Evolutionary conservation across 2,329 filamentous ascomycete genomes (phyloP).

Genomic region (Trichoderma citrinoviride): DNA sequence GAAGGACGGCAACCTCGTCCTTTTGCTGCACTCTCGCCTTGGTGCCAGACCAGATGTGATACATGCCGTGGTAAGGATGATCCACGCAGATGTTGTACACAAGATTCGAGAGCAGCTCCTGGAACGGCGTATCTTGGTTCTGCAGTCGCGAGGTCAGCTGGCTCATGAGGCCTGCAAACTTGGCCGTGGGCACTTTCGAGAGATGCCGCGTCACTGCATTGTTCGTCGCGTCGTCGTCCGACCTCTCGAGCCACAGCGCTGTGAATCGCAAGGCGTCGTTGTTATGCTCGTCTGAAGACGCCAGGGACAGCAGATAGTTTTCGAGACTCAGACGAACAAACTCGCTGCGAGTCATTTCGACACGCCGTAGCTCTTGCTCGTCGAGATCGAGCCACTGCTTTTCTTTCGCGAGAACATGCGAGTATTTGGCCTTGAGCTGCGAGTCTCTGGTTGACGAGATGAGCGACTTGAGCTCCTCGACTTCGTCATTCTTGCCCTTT

Average conservation of each 20-base stretch:
- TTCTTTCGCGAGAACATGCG: slow-evolving; percentile 66
- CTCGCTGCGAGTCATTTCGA: slow-evolving; percentile 71
- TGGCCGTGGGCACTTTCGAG: slow-evolving; percentile 75
- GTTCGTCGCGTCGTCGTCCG: slow-evolving; percentile 73
- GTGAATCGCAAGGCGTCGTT: slow-evolving; percentile 90
- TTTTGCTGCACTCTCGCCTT: slow-evolving; percentile 66
- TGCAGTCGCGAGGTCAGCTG: slow-evolving; percentile 92
- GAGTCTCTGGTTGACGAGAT: slow-evolving; percentile 50
- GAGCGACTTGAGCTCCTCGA: slow-evolving; percentile 66
- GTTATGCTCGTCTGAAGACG: slow-evolving; percentile 82
- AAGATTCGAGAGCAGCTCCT: slow-evolving; percentile 68
- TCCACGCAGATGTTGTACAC: slow-evolving; percentile 84
- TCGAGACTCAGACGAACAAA: slow-evolving; percentile 87
- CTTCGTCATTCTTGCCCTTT: slow-evolving; percentile 77
- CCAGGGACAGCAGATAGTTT: slow-evolving; percentile 85
- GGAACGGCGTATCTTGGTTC: slow-evolving; percentile 68
- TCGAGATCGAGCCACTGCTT: slow-evolving; percentile 89
- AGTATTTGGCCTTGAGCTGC: slow-evolving; percentile 55
- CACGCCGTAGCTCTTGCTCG: slow-evolving; percentile 76
- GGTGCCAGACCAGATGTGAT: slow-evolving; percentile 86
- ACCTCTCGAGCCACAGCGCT: slow-evolving; percentile 88
- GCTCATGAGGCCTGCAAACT: slow-evolving; percentile 92
- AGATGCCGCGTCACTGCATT: slow-evolving; percentile 70
- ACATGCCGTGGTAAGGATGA: slow-evolving; percentile 96
- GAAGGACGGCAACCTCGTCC: slow-evolving; percentile 71